phyloP scores from a whole-genome alignment of 179 eudicot genomes.

The Monotropa hypopitys region DNA sequence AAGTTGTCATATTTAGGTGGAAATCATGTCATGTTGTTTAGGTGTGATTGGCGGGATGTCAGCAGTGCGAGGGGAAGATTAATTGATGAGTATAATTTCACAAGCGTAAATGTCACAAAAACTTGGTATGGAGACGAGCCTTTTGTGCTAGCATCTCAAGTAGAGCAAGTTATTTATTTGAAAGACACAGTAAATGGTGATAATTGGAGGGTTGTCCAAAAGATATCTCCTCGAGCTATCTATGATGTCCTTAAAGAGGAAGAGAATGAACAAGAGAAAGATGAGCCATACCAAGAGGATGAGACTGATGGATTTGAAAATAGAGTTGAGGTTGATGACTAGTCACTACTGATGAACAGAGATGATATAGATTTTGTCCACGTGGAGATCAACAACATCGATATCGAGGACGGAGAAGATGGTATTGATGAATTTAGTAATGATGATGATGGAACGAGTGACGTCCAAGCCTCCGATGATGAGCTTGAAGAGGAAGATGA shows the following conservation, averaged over 20 bases:
- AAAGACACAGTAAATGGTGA: background rate
- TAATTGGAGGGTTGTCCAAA: background rate
- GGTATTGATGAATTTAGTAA: too few species aligned
- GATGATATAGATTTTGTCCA: too few species aligned
- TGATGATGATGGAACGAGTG: background rate
- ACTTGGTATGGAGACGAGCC: background rate
- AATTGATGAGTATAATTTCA: background rate
- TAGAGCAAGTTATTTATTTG: background rate
- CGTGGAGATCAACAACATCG: too few species aligned
- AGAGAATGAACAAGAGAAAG: too few species aligned
- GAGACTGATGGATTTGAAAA: too few species aligned
- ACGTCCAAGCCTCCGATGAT: background rate
- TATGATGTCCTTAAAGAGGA: too few species aligned
- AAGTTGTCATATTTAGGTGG: background rate
- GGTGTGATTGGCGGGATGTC: background rate
- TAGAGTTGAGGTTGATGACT: too few species aligned
- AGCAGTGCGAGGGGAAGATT: background rate
- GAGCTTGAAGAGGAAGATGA: background rate
- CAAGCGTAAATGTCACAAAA: background rate
- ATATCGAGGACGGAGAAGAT: too few species aligned
- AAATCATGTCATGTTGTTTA: background rate
- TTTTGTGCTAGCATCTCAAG: background rate
- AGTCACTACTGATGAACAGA: too few species aligned
- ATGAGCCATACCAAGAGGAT: too few species aligned
- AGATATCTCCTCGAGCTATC: background rate